These are phyloP conservation scores for Colletotrichum agaves DNA, from an alignment of 2,329 filamentous ascomycete species.

Conservation along the genomic window DNA sequence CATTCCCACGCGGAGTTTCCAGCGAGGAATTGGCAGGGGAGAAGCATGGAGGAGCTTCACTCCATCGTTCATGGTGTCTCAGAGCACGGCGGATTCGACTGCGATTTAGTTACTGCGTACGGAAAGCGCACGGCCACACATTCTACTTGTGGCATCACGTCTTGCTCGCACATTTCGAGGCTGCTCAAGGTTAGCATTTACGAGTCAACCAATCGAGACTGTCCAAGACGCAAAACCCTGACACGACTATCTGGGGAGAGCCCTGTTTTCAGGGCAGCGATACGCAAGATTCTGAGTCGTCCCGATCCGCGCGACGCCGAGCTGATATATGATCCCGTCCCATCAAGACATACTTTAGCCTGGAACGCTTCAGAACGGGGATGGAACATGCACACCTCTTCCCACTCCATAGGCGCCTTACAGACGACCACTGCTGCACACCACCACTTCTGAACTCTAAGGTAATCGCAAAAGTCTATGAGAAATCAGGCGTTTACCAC, in stretches of 20 bases:
- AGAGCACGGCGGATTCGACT: background rate
- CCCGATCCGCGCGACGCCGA: slow-evolving; percentile 18
- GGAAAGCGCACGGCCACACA: slow-evolving; percentile 9
- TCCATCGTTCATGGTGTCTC: slow-evolving; percentile 19
- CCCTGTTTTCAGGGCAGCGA: background rate
- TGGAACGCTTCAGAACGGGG: slow-evolving; percentile 41
- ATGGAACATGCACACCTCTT: slow-evolving; percentile 40
- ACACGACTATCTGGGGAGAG: background rate
- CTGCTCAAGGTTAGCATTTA: background rate
- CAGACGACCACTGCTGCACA: background rate
- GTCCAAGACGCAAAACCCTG: background rate
- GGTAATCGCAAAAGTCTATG: background rate
- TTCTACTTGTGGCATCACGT: background rate
- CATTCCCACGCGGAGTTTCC: background rate
- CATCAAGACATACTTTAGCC: slow-evolving; percentile 18
- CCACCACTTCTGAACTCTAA: slow-evolving; percentile 15
- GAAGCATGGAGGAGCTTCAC: background rate
- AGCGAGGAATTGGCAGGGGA: background rate
- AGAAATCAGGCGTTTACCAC: slow-evolving; percentile 21
- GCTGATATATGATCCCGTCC: background rate
- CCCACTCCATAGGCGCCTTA: background rate
- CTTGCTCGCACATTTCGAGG: slow-evolving; percentile 20
- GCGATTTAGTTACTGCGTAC: too few species aligned
- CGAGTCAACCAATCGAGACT: slow-evolving; percentile 4
- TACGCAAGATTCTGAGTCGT: slow-evolving; percentile 2